phyloP scores from a whole-genome alignment of 1,139 yeast genomes.

The Pichia sp. region DNA sequence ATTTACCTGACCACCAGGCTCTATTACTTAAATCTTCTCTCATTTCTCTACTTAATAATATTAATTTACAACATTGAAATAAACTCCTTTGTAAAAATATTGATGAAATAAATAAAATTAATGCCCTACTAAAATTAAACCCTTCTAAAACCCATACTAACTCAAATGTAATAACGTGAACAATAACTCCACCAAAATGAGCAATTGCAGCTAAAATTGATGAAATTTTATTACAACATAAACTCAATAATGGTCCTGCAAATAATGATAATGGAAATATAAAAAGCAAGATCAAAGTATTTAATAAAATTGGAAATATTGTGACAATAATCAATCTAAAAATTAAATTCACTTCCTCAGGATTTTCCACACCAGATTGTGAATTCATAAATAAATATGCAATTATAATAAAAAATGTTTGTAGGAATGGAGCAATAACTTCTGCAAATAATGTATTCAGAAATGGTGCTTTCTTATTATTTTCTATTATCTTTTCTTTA shows the following conservation, averaged over 20 bases:
- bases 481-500: conserved; percentile 12
- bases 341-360: conserved; percentile 46
- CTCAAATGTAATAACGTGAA: conserved; percentile 52
- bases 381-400: conserved; percentile 69
- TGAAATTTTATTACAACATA: conserved; percentile 32
- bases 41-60: conserved; percentile 54
- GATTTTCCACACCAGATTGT: conserved; percentile 53
- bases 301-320: conserved; percentile 47
- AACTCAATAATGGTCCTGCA: conserved; percentile 39
- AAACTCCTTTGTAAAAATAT: conserved; percentile 50
- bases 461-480: conserved; percentile 33
- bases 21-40: conserved; percentile 49
- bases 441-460: conserved; percentile 49
- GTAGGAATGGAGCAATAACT: conserved; percentile 43
- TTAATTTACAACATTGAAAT: conserved; percentile 39
- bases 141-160: conserved; percentile 57
- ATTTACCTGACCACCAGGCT: conserved; percentile 86
- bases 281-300: conserved; percentile 37
- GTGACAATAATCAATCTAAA: conserved; percentile 47
- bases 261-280: conserved; percentile 44
- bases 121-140: conserved; percentile 51
- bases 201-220: conserved; percentile 42
- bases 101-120: conserved; percentile 53
- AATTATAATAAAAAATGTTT: conserved; percentile 38
- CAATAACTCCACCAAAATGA: conserved; percentile 46